These are phyloP conservation scores for Triticum timopheevii DNA, from an alignment of 176 grass and related monocot species.

Conservation along the genomic window DNA sequence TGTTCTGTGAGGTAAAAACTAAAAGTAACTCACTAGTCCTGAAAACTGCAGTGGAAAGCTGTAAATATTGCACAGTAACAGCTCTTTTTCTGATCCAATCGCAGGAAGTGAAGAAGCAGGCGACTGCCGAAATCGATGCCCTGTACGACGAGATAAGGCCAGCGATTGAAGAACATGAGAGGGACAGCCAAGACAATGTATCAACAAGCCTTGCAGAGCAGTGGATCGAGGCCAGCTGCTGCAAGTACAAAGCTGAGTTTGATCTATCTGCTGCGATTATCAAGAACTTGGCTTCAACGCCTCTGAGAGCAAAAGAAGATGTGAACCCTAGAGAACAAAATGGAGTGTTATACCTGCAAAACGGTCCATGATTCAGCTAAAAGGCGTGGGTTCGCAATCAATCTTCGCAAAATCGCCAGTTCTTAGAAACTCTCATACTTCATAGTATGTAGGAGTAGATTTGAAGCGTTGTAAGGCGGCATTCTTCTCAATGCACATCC, in stretches of 20 bases:
- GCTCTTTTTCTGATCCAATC: constrained; percentile 17
- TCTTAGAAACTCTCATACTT: background rate
- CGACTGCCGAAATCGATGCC: constrained; percentile 51
- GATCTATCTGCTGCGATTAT: constrained; percentile 76
- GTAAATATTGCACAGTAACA: background rate
- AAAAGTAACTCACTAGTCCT: background rate
- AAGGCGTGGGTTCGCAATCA: background rate
- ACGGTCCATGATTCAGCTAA: constrained; percentile 44
- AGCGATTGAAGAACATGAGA: constrained; percentile 86
- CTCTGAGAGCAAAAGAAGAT: constrained; percentile 39
- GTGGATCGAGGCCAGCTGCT: constrained; percentile 90
- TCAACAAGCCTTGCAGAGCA: constrained; percentile 82
- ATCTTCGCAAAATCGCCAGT: background rate
- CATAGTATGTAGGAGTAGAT: no score
- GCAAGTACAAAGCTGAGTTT: constrained; percentile 91
- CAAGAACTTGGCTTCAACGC: constrained; percentile 60
- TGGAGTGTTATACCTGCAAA: constrained; percentile 65
- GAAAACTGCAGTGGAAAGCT: background rate
- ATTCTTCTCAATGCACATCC: background rate
- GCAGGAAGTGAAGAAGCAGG: constrained; percentile 73
- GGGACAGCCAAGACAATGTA: constrained; percentile 89
- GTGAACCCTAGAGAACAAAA: constrained; percentile 34
- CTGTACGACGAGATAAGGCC: constrained; percentile 94
- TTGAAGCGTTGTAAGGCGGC: background rate
- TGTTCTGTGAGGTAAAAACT: constrained; percentile 66